Evolutionary conservation across 768 basidiomycete species (phyloP), one percentile per base, ranked within the genome.

Genomic region (Cubamyces sp.): DNA sequence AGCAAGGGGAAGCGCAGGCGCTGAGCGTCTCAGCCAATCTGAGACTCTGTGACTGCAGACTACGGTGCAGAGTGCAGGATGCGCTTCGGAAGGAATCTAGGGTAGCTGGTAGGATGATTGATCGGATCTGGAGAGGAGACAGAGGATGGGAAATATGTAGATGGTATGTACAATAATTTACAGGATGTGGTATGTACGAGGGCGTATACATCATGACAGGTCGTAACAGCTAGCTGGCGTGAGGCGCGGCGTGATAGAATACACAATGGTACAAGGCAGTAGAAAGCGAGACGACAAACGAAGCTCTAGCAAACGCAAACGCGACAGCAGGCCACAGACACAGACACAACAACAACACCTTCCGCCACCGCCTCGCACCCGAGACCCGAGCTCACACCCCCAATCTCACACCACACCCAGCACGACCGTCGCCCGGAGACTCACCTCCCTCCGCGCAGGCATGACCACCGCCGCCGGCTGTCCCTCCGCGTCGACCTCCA

Each of bases 391-490:
- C 25, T 23, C 40, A 26, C 1, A n/a, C 6, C 1, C 46, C 11
- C 1, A n/a, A 25, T n/a, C 55, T 60, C 73, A 94, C 34, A 93
- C 86, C 30, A 94, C 75, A 2, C 91, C 92, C 43, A 95, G 72
- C 19, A 93, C 81, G 56, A 95, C 84, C 14, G 90, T 94, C 39
- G 90, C 92, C 60, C 93, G 77, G 66, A 96, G 70, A 68, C 92
- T 92, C 28, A 84, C 78, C 64, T 86, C 71, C 75, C 72, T 74
- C 23, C 74, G 70, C 37, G 70, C 71, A 30, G 68, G 61, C 54
- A 54, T 34, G 49, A 64, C 64, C 42, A 58, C 64, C 42, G 57
- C 56, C 46, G 50, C 63, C 45, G 61, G 63, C 56, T 55, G 48
- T 34, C 57, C 67, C 40, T 64, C 64, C 40, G 50, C 67, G 9